Base-by-base conservation (phyloP, 2,329 filamentous ascomycete species). In the Claviceps sp. region DNA sequence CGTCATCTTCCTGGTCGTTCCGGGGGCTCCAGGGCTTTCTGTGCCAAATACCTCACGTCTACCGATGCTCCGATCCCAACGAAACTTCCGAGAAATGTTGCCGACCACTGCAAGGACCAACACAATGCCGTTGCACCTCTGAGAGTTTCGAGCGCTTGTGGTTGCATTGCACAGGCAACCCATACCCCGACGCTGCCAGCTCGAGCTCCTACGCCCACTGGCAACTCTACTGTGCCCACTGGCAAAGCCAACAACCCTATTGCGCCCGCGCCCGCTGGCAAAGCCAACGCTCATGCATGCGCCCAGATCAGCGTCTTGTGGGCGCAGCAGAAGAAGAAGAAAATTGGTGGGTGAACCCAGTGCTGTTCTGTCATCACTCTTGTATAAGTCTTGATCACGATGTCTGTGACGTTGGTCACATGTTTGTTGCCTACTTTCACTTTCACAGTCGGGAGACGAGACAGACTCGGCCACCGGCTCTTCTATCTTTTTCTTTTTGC, bases 181-280 rank as follows among this genome's bases (percentile, higher is more conserved):
- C 9, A 30, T 30, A 30, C 30, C 30, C 30, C 30, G 30, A 30
- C 8, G 9, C 30, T 30, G 30, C 30, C 30, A 11, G 8, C 30
- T 3, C 30, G 30, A 30, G 30, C 30, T 30, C 30, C 30, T 30
- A 30, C 30, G 30, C 30, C 9, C 30, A 9, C 30, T 30, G 30
- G 3, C 30, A 30, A 30, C 30, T 1, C 9, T 4, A 30, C 8
- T 9, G 26, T 8, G 26, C 8, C 26, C 26, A 30, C 26, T 30
- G 26, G 26, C 26, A 30, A 30, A 26, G 24, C 2, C 24, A 26
- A 26, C 40, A 41, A 18, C 6, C 9, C 40, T 18, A 18, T 7
- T 6, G 5, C 16, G 63, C 11, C 65, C 63, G 50, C 64, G 64
- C 20, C 56, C 50, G 7, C 16, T 20, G 41, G 53, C 26, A 49